Percentiles rank a stretch among this genome's conserved stretches.
Evolutionary conservation across 1,284 basidiomycete genomes (phyloP).

Genomic region (Lentinula novae-zelandiae): DNA sequence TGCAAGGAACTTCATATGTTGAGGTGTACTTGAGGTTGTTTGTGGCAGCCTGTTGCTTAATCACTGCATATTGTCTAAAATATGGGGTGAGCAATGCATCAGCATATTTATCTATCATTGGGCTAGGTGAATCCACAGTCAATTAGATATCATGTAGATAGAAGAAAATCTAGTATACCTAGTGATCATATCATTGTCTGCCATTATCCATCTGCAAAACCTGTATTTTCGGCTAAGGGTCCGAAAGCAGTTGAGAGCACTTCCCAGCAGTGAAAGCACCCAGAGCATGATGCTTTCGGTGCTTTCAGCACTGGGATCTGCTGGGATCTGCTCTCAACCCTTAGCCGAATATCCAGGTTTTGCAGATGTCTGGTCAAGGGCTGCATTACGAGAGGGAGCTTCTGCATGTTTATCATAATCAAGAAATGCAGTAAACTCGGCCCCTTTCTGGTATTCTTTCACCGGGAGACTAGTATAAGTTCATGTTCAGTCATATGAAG

Average conservation of each 20-base stretch:
- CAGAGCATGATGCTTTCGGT: no score
- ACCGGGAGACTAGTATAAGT: neutral
- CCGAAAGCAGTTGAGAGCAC: no score
- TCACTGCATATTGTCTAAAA: neutral
- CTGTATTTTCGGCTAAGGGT: no score
- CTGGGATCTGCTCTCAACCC: no score
- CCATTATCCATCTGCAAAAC: no score
- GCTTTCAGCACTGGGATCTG: no score
- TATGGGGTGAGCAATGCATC: neutral
- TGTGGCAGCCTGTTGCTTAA: neutral
- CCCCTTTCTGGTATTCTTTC: neutral
- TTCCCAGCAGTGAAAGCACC: no score
- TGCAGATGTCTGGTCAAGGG: neutral
- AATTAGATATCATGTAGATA: neutral
- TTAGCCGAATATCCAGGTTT: no score
- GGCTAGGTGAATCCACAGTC: neutral
- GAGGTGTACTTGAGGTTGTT: neutral
- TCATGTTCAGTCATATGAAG: neutral
- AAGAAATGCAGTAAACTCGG: neutral
- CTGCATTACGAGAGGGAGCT: neutral
- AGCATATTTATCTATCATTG: neutral
- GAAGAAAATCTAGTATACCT: neutral
- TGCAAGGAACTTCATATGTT: neutral
- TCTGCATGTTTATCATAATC: neutral
- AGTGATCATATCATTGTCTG: neutral